Evolutionary conservation across 495 filamentous ascomycete genomes (phyloP).

Genomic region (Penicillium chermesinum): DNA sequence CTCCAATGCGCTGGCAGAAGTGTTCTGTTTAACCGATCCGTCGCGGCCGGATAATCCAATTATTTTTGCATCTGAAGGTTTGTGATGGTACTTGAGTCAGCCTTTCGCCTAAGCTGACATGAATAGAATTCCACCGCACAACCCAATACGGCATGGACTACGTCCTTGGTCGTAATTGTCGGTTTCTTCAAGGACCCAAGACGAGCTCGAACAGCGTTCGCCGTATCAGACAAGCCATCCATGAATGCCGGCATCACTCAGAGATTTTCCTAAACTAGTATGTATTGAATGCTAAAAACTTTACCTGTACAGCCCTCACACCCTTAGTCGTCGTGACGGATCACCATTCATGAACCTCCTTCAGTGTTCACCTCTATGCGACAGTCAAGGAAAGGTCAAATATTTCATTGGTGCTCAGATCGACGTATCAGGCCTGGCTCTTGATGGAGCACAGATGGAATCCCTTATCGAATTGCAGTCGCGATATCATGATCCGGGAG

Average conservation of each 20-base stretch:
- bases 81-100: slow-evolving; percentile 2
- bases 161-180: slow-evolving; percentile 55
- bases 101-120: background rate
- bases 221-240: slow-evolving; percentile 52
- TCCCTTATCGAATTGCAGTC: slow-evolving; percentile 46
- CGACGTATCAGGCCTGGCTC: slow-evolving; percentile 52
- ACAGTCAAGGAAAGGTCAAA: slow-evolving; percentile 54
- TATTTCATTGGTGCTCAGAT: slow-evolving; percentile 61
- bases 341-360: slow-evolving; percentile 63
- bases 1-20: slow-evolving; percentile 68
- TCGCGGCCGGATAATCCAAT: slow-evolving; percentile 70
- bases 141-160: slow-evolving; percentile 58
- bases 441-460: slow-evolving; percentile 55
- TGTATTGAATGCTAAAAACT: slow-evolving; percentile 9
- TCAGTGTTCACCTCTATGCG: slow-evolving; percentile 56
- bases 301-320: background rate
- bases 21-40: slow-evolving; percentile 74
- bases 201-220: slow-evolving; percentile 46
- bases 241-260: slow-evolving; percentile 56
- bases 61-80: slow-evolving; percentile 73
- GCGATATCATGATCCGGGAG: slow-evolving; percentile 13
- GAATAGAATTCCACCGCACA: slow-evolving; percentile 29
- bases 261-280: slow-evolving; percentile 68
- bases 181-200: slow-evolving; percentile 56
- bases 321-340: slow-evolving; percentile 55